Conservation (phyloP, 495 filamentous ascomycete genomes). For the Trichocladium uniseriatum region DNA sequence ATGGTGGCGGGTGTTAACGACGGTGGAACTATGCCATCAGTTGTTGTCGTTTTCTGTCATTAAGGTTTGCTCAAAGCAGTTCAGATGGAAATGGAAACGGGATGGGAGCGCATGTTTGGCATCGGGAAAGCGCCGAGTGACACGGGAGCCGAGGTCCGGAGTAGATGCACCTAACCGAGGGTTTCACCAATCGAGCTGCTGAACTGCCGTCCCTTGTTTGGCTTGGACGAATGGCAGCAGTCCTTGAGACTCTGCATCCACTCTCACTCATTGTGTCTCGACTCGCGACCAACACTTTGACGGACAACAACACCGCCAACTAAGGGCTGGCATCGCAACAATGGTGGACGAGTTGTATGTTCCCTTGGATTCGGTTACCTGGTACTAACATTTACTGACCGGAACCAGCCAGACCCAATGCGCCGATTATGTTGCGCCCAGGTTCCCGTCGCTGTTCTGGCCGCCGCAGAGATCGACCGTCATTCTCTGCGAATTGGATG, state of each 20-base stretch:
- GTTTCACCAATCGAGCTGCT: neutral
- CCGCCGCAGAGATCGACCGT: constrained; percentile 44
- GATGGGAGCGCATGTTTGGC: neutral
- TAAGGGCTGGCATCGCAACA: too few relatives aligned
- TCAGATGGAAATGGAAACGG: neutral
- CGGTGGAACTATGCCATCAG: neutral
- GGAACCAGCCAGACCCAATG: constrained; percentile 13
- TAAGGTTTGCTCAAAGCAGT: neutral
- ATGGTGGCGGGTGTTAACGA: constrained; percentile 17
- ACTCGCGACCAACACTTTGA: too few relatives aligned
- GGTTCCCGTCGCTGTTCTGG: constrained; percentile 85
- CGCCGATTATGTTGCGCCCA: constrained; percentile 57
- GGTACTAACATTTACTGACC: neutral
- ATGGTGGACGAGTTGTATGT: too few relatives aligned
- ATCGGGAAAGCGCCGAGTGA: neutral
- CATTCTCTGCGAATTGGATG: constrained; percentile 66
- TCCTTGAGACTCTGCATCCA: too few relatives aligned
- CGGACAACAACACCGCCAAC: too few relatives aligned
- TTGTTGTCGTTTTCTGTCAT: neutral
- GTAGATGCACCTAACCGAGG: constrained; percentile 5
- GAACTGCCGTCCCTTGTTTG: neutral
- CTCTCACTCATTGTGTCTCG: too few relatives aligned
- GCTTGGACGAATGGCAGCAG: neutral
- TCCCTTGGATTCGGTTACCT: too few relatives aligned
- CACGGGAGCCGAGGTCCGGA: constrained; percentile 2